These are phyloP conservation scores for Rhododendron molle DNA, from an alignment of 148 eudicot species.

Conservation along the genomic window DNA sequence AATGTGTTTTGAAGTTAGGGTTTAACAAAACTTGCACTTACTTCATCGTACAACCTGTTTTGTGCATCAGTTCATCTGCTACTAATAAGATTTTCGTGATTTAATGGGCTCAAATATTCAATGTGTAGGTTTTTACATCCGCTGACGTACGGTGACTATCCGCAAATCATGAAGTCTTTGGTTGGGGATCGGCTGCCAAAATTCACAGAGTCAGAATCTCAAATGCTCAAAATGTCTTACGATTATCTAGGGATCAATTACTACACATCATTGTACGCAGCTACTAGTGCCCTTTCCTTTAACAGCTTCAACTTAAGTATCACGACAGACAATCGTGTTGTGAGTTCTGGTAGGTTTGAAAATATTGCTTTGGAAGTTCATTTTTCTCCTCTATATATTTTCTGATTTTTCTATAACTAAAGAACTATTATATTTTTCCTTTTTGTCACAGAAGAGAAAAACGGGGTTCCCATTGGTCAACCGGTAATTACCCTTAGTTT, in stretches of 20 bases:
- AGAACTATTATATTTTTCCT: neutral
- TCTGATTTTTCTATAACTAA: neutral
- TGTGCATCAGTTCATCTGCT: neutral
- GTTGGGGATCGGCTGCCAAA: slow-evolving; percentile 37
- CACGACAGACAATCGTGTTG: slow-evolving; percentile 27
- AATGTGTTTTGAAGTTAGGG: neutral
- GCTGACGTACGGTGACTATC: slow-evolving; percentile 41
- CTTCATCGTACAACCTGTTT: neutral
- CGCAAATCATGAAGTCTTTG: slow-evolving; percentile 29
- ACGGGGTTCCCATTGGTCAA: slow-evolving; percentile 15
- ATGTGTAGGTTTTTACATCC: slow-evolving; percentile 47
- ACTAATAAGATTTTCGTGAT: neutral
- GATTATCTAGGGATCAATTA: slow-evolving; percentile 57
- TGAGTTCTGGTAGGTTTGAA: slow-evolving; percentile 14
- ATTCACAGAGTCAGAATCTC: slow-evolving; percentile 22
- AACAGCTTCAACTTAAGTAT: slow-evolving; percentile 13
- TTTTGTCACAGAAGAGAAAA: neutral
- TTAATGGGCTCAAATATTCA: neutral
- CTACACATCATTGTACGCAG: slow-evolving; percentile 38
- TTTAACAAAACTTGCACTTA: neutral
- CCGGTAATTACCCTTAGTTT: slow-evolving; percentile 5
- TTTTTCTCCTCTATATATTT: neutral
- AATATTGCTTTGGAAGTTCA: neutral
- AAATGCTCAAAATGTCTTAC: slow-evolving; percentile 32
- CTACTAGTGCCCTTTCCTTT: slow-evolving; percentile 3